Conservation (phyloP, 108 stramenopile genomes). For the Craspedostauros australis region DNA sequence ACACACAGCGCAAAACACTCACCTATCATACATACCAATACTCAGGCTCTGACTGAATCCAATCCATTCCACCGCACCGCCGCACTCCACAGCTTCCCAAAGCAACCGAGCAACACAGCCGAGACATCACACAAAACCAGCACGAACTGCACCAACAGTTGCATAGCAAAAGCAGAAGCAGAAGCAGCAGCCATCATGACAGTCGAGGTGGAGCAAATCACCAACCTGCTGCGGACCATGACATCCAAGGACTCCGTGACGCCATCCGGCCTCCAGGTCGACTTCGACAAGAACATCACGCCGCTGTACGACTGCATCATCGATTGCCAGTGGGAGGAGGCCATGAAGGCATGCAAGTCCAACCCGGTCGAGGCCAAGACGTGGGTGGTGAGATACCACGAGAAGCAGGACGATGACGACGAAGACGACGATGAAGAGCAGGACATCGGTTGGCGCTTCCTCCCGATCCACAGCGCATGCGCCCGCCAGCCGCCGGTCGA, state of each 20-base stretch:
- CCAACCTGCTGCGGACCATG: too few species aligned
- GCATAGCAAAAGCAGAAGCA: too few species aligned
- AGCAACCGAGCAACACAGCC: too few species aligned
- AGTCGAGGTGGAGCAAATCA: too few species aligned
- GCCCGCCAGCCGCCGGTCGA: constrained; percentile 61
- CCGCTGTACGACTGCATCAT: constrained; percentile 69
- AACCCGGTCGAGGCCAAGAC: constrained; percentile 49
- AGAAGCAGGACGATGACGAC: constrained; percentile 24
- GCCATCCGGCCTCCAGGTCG: constrained; percentile 50
- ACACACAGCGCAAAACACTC: too few species aligned
- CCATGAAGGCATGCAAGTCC: constrained; percentile 30
- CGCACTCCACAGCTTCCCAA: too few species aligned
- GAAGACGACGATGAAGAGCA: constrained; percentile 2
- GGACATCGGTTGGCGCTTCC: constrained; percentile 73
- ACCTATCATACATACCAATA: too few species aligned
- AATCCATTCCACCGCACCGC: too few species aligned
- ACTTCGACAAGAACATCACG: constrained; percentile 72
- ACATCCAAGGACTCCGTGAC: not conserved
- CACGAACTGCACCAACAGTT: too few species aligned
- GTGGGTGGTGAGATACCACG: constrained; percentile 71
- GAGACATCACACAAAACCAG: too few species aligned
- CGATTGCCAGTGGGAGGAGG: constrained; percentile 57
- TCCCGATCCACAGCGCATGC: constrained; percentile 77
- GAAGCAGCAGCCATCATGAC: too few species aligned
- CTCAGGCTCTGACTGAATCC: too few species aligned